phyloP scores from a whole-genome alignment of 129 eudicot species.

The Arctium minus region DNA sequence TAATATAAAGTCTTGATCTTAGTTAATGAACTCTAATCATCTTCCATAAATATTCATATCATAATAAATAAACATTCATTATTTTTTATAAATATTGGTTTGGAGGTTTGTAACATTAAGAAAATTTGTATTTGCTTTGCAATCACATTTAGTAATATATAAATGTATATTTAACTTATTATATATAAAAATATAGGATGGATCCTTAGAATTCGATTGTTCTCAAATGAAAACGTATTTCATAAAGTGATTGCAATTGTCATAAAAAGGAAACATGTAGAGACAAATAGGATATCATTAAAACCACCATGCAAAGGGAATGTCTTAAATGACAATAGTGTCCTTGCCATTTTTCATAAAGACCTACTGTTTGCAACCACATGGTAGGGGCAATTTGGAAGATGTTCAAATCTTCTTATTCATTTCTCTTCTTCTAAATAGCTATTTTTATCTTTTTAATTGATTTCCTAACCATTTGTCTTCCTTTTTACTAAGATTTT shows the following conservation, averaged over 20 bases:
- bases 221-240: background rate
- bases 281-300: conserved; percentile 24
- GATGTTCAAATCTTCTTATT: background rate
- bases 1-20: no score
- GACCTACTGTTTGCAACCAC: background rate
- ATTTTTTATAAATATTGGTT: no score
- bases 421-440: background rate
- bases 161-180: no score
- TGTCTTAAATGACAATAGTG: conserved; percentile 19
- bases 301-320: conserved; percentile 13
- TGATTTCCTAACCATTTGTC: no score
- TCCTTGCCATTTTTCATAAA: conserved; percentile 16
- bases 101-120: no score
- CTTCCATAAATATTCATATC: no score
- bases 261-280: conserved; percentile 23
- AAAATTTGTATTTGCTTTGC: no score
- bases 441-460: no score
- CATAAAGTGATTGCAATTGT: conserved; percentile 18
- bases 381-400: background rate
- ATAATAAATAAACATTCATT: no score
- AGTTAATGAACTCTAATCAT: no score
- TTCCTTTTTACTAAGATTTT: no score
- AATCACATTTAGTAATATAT: no score
- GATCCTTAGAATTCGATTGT: background rate
- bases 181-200: background rate